A percentile compares a stretch with the other conserved stretches of the same genome.
These are phyloP conservation scores for Akebia trifoliata DNA, from an alignment of 164 flowering plant species.

Conservation along the genomic window DNA sequence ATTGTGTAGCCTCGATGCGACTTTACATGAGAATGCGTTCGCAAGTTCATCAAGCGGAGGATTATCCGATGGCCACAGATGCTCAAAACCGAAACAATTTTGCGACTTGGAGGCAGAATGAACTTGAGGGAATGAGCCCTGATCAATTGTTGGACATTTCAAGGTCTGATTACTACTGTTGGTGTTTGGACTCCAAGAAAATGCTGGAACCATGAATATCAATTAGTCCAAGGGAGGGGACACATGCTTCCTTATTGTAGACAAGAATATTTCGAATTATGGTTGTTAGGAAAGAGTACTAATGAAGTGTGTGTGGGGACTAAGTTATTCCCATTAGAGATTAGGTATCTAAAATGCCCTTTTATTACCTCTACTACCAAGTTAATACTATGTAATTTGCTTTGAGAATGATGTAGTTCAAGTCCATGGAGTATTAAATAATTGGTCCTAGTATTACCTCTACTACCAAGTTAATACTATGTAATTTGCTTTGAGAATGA, in stretches of 20 bases:
- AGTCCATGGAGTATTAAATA: too few species aligned
- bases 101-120: constrained; percentile 61
- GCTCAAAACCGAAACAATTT: constrained; percentile 59
- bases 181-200: constrained; percentile 71
- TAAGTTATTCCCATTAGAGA: too few species aligned
- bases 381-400: too few species aligned
- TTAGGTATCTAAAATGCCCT: too few species aligned
- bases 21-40: constrained; percentile 74
- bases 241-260: neutral
- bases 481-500: too few species aligned
- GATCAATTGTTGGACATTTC: constrained; percentile 67
- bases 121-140: constrained; percentile 76
- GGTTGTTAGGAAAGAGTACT: too few species aligned
- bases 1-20: constrained; percentile 82
- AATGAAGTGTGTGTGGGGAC: too few species aligned
- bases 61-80: constrained; percentile 50
- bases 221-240: neutral
- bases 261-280: neutral
- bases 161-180: constrained; percentile 77
- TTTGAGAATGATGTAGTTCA: too few species aligned
- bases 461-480: too few species aligned
- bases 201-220: neutral
- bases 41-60: constrained; percentile 50
- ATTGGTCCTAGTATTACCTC: too few species aligned
- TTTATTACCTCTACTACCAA: too few species aligned